phyloP scores from a whole-genome alignment of 1,284 basidiomycete species.

The Boletus smithii region DNA sequence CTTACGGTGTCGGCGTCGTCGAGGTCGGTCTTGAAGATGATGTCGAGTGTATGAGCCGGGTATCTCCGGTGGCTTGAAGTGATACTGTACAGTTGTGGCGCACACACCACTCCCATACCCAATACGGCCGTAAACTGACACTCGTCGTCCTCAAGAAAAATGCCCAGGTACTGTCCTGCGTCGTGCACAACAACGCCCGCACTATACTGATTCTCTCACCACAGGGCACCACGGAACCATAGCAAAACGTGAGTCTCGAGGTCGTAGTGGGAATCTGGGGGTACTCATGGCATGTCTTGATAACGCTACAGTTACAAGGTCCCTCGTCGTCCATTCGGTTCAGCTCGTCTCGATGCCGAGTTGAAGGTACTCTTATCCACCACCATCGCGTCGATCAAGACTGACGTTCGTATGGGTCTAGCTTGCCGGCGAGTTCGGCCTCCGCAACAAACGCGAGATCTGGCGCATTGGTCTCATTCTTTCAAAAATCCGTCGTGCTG shows the following conservation, averaged over 20 bases:
- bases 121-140: conserved; percentile 29
- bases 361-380: conserved; percentile 74
- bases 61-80: conserved; percentile 41
- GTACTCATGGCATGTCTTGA: conserved; percentile 53
- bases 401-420: conserved; percentile 32
- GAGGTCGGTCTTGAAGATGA: conserved; percentile 41
- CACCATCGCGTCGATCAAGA: not conserved
- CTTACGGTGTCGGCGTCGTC: conserved; percentile 41
- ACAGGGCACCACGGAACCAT: conserved; percentile 85
- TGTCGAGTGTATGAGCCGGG: conserved; percentile 29
- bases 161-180: conserved; percentile 70
- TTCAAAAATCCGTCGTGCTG: conserved; percentile 99
- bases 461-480: conserved; percentile 98
- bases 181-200: conserved; percentile 17
- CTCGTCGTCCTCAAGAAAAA: conserved; percentile 58
- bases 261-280: conserved; percentile 65
- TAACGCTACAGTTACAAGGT: conserved; percentile 86
- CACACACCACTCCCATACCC: conserved; percentile 1
- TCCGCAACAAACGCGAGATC: conserved; percentile 99
- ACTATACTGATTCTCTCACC: conserved; percentile 35
- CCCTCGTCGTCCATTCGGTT: conserved; percentile 96
- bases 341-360: conserved; percentile 98
- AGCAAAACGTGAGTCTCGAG: conserved; percentile 86
- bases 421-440: conserved; percentile 99
- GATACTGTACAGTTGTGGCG: conserved; percentile 47